A percentile compares a stretch with the other conserved stretches of the same genome.
These are phyloP conservation scores for Carex arenaria DNA, from an alignment of 202 grass and related monocot genomes.

Conservation along the genomic window DNA sequence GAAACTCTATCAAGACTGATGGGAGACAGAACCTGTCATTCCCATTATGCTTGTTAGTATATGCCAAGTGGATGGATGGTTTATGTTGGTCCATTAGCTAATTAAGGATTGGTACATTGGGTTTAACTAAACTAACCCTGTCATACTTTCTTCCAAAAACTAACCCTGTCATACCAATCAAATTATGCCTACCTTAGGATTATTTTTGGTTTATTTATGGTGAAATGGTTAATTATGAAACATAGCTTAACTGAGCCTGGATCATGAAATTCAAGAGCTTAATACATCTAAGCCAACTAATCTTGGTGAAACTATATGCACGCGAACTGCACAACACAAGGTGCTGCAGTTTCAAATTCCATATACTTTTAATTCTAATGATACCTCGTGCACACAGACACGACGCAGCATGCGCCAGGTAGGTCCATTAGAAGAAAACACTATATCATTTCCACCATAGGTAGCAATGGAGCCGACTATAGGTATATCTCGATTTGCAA, in stretches of 20 bases:
- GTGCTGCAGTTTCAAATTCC: background rate
- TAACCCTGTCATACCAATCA: background rate
- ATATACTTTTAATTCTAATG: background rate
- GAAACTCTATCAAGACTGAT: conserved; percentile 31
- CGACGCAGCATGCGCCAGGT: no score
- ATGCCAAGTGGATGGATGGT: background rate
- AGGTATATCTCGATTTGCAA: no score
- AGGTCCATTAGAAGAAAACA: no score
- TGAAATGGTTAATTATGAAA: background rate
- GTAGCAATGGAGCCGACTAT: no score
- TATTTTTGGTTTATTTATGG: background rate
- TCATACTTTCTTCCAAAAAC: no score
- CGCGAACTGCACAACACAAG: background rate
- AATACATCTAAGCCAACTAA: background rate
- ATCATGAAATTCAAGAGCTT: background rate
- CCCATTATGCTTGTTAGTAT: background rate
- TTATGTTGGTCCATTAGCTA: background rate
- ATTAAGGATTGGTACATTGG: background rate
- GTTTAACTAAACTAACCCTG: background rate
- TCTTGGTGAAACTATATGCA: background rate
- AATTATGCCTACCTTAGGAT: background rate
- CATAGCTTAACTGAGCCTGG: background rate
- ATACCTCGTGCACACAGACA: no score
- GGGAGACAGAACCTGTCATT: conserved; percentile 36
- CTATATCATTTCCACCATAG: no score